A percentile compares a stretch with the other conserved stretches of the same genome.
Evolutionary conservation across 352 stramenopile species (phyloP).

Genomic region (Albugo candida): DNA sequence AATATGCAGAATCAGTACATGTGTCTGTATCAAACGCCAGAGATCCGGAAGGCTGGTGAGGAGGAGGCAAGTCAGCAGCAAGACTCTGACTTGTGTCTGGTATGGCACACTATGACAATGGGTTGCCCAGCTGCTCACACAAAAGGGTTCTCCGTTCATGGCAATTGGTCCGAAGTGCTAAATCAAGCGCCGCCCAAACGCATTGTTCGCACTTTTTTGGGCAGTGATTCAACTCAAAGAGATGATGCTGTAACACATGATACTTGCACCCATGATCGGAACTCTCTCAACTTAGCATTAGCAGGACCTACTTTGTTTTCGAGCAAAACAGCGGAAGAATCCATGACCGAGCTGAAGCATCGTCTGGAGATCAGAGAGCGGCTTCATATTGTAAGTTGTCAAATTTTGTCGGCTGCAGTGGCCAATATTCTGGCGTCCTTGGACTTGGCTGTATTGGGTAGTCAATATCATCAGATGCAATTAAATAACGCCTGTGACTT

Average conservation of each 20-base stretch:
- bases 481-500: conserved; percentile 29
- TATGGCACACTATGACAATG: conserved; percentile 79
- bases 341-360: conserved; percentile 30
- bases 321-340: conserved; percentile 14
- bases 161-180: conserved; percentile 10
- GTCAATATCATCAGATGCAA: conserved; percentile 31
- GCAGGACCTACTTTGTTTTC: not conserved
- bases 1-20: conserved; percentile 79
- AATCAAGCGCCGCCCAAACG: too few species aligned
- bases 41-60: not conserved
- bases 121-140: conserved; percentile 57
- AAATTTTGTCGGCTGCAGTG: conserved; percentile 46
- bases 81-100: conserved; percentile 14
- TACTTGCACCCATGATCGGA: not conserved
- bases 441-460: conserved; percentile 36
- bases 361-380: conserved; percentile 53
- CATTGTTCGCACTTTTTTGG: not conserved
- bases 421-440: conserved; percentile 48
- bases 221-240: not conserved
- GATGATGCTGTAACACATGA: too few species aligned
- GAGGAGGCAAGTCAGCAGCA: conserved; percentile 3
- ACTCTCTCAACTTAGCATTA: not conserved
- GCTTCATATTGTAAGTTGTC: conserved; percentile 43
- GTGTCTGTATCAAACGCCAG: conserved; percentile 23
- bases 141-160: conserved; percentile 57